A percentile compares a stretch with the other conserved stretches of the same genome.
phyloP scores from a whole-genome alignment of 2,329 filamentous ascomycete genomes.

The Westerdykella sp. region DNA sequence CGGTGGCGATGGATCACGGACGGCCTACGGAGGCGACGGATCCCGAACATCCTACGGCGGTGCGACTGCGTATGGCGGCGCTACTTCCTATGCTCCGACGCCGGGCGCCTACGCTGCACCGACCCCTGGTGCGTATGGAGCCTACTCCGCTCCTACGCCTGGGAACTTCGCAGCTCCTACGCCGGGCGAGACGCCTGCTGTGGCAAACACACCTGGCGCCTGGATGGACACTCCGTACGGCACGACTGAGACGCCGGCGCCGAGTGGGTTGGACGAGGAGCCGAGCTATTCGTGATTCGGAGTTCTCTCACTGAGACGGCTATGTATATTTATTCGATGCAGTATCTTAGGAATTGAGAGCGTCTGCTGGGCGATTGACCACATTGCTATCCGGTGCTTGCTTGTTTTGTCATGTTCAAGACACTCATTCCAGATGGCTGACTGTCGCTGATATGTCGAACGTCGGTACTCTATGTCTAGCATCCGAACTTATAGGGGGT shows the following conservation, averaged over 20 bases:
- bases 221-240: constrained; percentile 50
- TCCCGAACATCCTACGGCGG: constrained; percentile 44
- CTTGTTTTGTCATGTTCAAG: no score
- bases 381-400: no score
- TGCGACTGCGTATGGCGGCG: constrained; percentile 40
- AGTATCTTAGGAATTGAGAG: no score
- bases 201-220: constrained; percentile 55
- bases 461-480: no score
- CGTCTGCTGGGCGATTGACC: no score
- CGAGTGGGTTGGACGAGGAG: constrained; percentile 15
- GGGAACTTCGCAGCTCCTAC: constrained; percentile 37
- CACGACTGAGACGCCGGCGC: constrained; percentile 53
- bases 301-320: constrained; percentile 42
- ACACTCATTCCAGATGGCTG: no score
- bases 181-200: constrained; percentile 35
- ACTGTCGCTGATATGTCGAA: no score
- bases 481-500: no score
- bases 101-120: constrained; percentile 34
- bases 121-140: constrained; percentile 30
- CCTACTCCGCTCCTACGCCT: constrained; percentile 34
- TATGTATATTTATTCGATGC: no score
- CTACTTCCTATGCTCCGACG: constrained; percentile 23
- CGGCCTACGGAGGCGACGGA: constrained; percentile 61
- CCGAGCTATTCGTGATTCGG: constrained; percentile 13
- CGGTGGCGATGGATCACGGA: constrained; percentile 58